Percentiles rank a stretch among this genome's conserved stretches.
Evolutionary conservation across 805 yeast genomes (phyloP).

Genomic region (Cyberlindnera misumaiensis): DNA sequence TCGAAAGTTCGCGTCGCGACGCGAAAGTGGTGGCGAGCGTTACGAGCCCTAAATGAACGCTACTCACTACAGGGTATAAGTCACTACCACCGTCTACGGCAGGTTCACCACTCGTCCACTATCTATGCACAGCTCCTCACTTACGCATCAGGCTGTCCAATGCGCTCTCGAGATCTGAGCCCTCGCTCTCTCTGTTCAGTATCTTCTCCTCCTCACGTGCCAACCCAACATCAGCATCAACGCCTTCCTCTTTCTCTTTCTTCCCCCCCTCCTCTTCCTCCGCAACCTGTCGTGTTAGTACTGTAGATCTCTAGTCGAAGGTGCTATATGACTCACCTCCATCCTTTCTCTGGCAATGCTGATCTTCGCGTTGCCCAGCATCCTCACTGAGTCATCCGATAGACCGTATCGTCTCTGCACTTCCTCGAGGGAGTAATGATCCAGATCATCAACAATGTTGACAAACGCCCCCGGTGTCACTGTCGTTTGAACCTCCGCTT

Average conservation of each 20-base stretch:
- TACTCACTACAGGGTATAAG: not conserved
- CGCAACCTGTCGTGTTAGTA: not conserved
- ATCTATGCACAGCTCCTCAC: no score
- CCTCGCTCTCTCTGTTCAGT: not conserved
- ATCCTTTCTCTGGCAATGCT: slow-evolving; percentile 7
- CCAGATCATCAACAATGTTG: slow-evolving; percentile 16
- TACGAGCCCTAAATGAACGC: not conserved
- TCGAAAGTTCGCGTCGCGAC: not conserved
- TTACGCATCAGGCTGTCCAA: slow-evolving; percentile 1
- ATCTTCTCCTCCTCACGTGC: slow-evolving; percentile 1
- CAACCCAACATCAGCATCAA: not conserved
- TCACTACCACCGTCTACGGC: no score
- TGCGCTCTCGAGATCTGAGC: not conserved
- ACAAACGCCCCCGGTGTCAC: slow-evolving; percentile 15
- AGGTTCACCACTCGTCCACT: no score
- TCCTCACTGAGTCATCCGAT: not conserved
- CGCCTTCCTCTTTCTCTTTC: not conserved
- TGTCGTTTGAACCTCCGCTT: not conserved
- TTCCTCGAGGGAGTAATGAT: slow-evolving; percentile 10
- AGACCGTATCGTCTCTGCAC: slow-evolving; percentile 11
- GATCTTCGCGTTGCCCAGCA: not conserved
- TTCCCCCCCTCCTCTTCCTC: not conserved
- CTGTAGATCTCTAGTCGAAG: not conserved
- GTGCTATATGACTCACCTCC: not conserved
- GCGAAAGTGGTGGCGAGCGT: no score